Evolutionary conservation across 1,284 basidiomycete species (phyloP).

Genomic region (Inonotus hispidus): DNA sequence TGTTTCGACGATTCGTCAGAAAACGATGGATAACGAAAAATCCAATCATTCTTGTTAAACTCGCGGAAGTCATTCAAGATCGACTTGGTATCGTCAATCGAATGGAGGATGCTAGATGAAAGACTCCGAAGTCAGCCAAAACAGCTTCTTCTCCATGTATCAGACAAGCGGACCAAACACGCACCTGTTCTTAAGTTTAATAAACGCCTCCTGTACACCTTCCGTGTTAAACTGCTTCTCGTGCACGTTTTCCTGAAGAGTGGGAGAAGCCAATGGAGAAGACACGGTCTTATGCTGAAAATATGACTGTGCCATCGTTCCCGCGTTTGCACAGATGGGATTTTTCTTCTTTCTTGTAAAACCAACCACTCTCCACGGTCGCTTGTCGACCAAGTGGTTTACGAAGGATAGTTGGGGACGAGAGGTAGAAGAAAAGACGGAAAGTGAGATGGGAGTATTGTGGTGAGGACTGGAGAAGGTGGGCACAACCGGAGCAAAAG

Average conservation of each 20-base stretch:
- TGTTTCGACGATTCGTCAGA: conserved; percentile 31
- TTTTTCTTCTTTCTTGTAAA: background rate
- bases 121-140: background rate
- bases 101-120: conserved; percentile 58
- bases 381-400: background rate
- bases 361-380: background rate
- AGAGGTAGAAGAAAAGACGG: background rate
- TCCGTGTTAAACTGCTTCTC: conserved; percentile 50
- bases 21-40: conserved; percentile 80
- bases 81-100: conserved; percentile 65
- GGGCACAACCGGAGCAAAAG: background rate
- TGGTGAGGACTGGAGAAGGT: background rate
- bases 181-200: conserved; percentile 67
- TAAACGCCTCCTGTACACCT: conserved; percentile 68
- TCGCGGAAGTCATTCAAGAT: conserved; percentile 70
- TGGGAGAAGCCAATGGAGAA: conserved; percentile 24
- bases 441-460: background rate
- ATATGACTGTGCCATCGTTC: conserved; percentile 40
- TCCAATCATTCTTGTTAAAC: conserved; percentile 85
- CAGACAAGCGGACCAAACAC: conserved; percentile 21
- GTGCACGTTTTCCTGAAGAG: conserved; percentile 16
- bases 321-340: background rate
- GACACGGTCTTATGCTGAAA: conserved; percentile 33
- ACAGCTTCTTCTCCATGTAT: background rate
- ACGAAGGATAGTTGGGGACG: background rate